Conservation (phyloP, 441 rosid species). For the Omphalea diandra region DNA sequence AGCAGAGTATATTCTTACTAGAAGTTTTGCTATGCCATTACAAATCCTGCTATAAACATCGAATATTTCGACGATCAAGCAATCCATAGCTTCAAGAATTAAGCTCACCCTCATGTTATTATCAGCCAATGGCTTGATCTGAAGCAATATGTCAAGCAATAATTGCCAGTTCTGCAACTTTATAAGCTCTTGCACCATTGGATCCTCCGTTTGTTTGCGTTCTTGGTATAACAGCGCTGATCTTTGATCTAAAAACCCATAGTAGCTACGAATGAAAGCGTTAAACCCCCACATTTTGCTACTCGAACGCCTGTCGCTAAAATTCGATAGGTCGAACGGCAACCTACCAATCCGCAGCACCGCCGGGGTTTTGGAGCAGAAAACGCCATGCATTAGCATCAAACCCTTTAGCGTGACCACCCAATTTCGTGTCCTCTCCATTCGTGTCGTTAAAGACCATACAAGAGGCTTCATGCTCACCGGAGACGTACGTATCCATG, state of each 20-base stretch:
- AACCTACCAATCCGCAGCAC: conserved; percentile 48
- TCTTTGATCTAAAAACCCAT: conserved; percentile 51
- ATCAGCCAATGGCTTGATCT: conserved; percentile 41
- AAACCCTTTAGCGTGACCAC: conserved; percentile 69
- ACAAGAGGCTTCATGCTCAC: conserved; percentile 50
- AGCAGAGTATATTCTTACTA: conserved; percentile 34
- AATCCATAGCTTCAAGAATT: conserved; percentile 70
- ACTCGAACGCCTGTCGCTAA: conserved; percentile 44
- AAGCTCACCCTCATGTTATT: conserved; percentile 43
- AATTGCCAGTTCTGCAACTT: conserved; percentile 44
- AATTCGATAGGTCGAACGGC: too few species aligned
- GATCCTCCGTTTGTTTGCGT: conserved; percentile 1
- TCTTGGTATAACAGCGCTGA: conserved; percentile 32
- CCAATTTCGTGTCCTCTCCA: conserved; percentile 64
- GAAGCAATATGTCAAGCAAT: conserved; percentile 55
- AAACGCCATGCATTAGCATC: conserved; percentile 71
- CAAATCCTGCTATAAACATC: conserved; percentile 55
- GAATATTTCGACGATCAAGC: conserved; percentile 51
- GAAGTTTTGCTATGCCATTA: conserved; percentile 37
- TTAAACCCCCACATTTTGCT: conserved; percentile 54
- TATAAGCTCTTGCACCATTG: conserved; percentile 32
- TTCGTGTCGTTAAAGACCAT: conserved; percentile 42
- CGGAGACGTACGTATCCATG: conserved; percentile 64
- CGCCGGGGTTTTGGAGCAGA: conserved; percentile 48
- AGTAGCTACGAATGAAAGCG: conserved; percentile 55